Percentiles rank a stretch among this genome's conserved stretches.
Evolutionary conservation across 768 basidiomycete species (phyloP).

Genomic region (Phylloporus sp.): DNA sequence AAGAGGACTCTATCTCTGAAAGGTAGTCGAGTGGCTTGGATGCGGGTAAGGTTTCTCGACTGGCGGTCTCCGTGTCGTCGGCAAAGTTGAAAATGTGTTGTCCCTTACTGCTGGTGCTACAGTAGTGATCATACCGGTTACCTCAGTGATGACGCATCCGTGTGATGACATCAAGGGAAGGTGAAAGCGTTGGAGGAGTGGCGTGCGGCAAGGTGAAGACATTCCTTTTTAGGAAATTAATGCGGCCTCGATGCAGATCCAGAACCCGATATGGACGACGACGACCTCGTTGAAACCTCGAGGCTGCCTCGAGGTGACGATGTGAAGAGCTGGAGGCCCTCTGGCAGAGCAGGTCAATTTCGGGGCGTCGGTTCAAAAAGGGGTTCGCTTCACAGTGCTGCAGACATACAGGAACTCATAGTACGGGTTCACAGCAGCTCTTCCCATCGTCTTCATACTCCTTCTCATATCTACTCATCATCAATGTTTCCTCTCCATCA

Average conservation of each 20-base stretch:
- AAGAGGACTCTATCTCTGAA: not conserved
- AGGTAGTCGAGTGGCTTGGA: not conserved
- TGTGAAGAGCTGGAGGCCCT: slow-evolving; percentile 29
- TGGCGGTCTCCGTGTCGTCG: slow-evolving; percentile 5
- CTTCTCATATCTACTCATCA: not conserved
- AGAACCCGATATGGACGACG: slow-evolving; percentile 23
- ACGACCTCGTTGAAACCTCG: slow-evolving; percentile 27
- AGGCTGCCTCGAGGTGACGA: slow-evolving; percentile 38
- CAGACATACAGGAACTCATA: slow-evolving; percentile 10
- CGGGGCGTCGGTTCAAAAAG: slow-evolving; percentile 30
- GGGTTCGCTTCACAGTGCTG: slow-evolving; percentile 11
- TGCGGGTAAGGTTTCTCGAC: not conserved
- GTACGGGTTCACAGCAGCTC: not conserved
- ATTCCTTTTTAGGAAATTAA: slow-evolving; percentile 7
- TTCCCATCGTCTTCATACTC: slow-evolving; percentile 1
- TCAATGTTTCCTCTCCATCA: slow-evolving; percentile 32
- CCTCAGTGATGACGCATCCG: slow-evolving; percentile 7
- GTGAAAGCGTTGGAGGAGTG: not conserved
- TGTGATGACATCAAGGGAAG: not conserved
- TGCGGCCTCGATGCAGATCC: slow-evolving; percentile 25
- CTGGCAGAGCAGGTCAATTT: slow-evolving; percentile 15
- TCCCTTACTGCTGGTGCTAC: slow-evolving; percentile 10
- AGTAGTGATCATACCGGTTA: not conserved
- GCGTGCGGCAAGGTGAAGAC: slow-evolving; percentile 3
- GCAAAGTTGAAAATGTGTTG: slow-evolving; percentile 5